A percentile compares a stretch with the other conserved stretches of the same genome.
These are phyloP conservation scores for Coprinopsis strossmayeri DNA, from an alignment of 768 basidiomycete species.

Conservation along the genomic window DNA sequence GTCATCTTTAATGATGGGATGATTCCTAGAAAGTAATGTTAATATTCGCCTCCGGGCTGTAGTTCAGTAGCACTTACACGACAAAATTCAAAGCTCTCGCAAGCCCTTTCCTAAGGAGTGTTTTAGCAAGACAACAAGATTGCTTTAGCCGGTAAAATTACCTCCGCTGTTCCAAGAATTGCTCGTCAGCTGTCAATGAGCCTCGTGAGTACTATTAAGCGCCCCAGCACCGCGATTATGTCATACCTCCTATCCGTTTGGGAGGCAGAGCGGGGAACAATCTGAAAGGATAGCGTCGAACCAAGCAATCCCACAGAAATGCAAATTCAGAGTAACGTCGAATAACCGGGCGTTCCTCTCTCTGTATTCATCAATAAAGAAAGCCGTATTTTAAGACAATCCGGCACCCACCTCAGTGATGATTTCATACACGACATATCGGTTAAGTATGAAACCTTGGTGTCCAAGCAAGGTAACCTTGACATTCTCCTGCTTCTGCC, in stretches of 20 bases:
- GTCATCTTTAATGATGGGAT: conserved; percentile 87
- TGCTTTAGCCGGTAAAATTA: conserved; percentile 18
- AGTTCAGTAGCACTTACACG: conserved; percentile 38
- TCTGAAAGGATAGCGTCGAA: conserved; percentile 89
- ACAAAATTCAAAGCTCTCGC: conserved; percentile 74
- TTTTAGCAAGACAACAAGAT: conserved; percentile 3
- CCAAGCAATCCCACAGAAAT: conserved; percentile 82
- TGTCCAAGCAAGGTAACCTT: conserved; percentile 73
- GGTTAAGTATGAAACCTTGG: conserved; percentile 87
- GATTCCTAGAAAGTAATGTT: conserved; percentile 45
- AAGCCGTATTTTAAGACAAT: conserved; percentile 5
- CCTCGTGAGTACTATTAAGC: conserved; percentile 1
- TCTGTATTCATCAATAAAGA: conserved; percentile 28
- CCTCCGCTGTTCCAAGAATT: conserved; percentile 89
- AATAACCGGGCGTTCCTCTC: conserved; percentile 55
- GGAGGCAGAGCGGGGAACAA: conserved; percentile 84
- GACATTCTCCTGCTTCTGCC: conserved; percentile 74
- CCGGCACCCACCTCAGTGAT: conserved; percentile 58
- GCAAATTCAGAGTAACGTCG: conserved; percentile 92
- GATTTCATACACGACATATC: conserved; percentile 82
- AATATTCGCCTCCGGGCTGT: background rate
- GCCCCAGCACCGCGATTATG: conserved; percentile 10
- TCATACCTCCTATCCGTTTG: conserved; percentile 84
- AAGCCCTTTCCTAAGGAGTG: conserved; percentile 60
- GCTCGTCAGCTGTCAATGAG: conserved; percentile 60